phyloP scores from a whole-genome alignment of 768 basidiomycete genomes.

The Amanita phalloides region DNA sequence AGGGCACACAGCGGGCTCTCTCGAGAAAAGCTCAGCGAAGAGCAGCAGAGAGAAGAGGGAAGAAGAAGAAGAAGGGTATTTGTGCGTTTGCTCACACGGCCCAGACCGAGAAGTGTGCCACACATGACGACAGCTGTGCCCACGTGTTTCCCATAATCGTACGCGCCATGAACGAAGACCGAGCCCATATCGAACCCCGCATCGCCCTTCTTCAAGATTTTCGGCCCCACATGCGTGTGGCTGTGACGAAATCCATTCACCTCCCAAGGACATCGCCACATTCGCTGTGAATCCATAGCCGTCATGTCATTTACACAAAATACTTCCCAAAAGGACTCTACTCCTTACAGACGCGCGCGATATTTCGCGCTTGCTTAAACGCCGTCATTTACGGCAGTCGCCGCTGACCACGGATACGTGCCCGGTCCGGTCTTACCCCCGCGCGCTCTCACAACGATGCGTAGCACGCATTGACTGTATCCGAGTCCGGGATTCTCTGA shows the following conservation, averaged over 20 bases:
- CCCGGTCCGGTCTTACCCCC: not conserved
- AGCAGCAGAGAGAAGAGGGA: not conserved
- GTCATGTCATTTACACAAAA: too few species aligned
- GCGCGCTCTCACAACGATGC: not conserved
- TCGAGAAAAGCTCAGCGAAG: not conserved
- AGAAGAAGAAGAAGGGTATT: constrained; percentile 3
- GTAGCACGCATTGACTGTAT: not conserved
- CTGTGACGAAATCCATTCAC: too few species aligned
- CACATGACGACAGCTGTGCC: not conserved
- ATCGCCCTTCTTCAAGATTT: not conserved
- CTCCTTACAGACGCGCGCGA: too few species aligned
- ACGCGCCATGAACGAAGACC: not conserved
- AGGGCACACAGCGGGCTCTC: not conserved
- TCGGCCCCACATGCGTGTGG: too few species aligned
- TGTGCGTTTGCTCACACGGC: not conserved
- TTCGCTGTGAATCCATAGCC: too few species aligned
- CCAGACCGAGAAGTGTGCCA: not conserved
- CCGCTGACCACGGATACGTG: not conserved
- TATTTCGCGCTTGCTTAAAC: not conserved
- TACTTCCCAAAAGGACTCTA: too few species aligned
- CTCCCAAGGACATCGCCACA: too few species aligned
- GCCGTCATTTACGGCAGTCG: not conserved
- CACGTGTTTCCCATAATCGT: not conserved
- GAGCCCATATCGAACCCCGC: not conserved
- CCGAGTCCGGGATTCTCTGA: too few species aligned